Percentiles rank a stretch among this genome's conserved stretches.
These are phyloP conservation scores for Aspergillus transmontanensis DNA, from an alignment of 2,329 filamentous ascomycete species.

Conservation along the genomic window DNA sequence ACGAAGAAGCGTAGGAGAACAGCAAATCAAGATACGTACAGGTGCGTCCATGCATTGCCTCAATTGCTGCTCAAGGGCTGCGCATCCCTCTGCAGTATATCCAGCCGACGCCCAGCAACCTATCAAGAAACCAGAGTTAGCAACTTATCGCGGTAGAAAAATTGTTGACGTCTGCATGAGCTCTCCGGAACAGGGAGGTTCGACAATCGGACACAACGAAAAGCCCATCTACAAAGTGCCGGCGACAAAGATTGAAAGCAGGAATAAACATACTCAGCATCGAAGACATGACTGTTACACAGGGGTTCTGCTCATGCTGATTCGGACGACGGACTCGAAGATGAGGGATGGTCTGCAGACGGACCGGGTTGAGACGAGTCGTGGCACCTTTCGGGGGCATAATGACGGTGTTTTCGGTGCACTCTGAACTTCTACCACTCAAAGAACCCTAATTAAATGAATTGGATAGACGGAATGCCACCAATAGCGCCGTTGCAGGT, in stretches of 20 bases:
- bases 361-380: constrained; percentile 49
- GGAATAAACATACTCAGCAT: constrained; percentile 59
- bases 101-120: constrained; percentile 53
- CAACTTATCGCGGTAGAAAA: background rate
- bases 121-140: constrained; percentile 25
- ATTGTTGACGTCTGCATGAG: background rate
- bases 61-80: constrained; percentile 62
- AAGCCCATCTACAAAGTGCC: background rate
- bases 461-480: constrained; percentile 8
- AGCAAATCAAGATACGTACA: constrained; percentile 50
- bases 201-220: background rate
- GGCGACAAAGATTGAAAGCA: background rate
- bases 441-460: background rate
- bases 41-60: constrained; percentile 78
- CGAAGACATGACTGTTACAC: constrained; percentile 66
- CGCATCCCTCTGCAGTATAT: constrained; percentile 58
- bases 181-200: background rate
- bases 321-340: constrained; percentile 68
- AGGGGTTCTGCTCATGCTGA: constrained; percentile 64
- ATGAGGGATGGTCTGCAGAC: constrained; percentile 52
- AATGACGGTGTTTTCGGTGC: constrained; percentile 15
- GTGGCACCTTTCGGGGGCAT: constrained; percentile 49
- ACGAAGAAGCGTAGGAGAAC: background rate
- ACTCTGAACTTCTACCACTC: background rate
- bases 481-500: constrained; percentile 17